Evolutionary conservation across 163 green algal genomes (phyloP), one percentile per base, ranked within the genome.

Genomic region (Chlorella variabilis): DNA sequence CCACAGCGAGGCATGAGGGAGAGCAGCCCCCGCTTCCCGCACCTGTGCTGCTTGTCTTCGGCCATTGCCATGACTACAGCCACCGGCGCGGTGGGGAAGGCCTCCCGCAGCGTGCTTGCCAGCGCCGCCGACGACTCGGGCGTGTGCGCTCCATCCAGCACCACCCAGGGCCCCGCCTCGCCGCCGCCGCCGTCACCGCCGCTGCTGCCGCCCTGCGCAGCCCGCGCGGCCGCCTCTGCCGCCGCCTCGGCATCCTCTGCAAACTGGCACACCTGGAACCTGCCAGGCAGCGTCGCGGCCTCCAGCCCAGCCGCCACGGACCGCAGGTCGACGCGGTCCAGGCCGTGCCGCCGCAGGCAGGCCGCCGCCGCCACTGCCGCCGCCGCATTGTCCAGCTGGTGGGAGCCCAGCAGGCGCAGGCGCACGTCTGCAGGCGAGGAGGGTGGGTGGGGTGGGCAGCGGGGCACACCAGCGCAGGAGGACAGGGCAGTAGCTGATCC

Each of bases 101-200:
- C 79, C 1, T 67, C n/a, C 4, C 85, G 80, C 51, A 95, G 71
- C 25, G 91, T 91, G 20, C 71, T 48, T 0, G 85, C 86, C 62
- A 98, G 87, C 20, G 90, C 91, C 20, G 61, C 67, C 0, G 91
- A 91, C 4, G 93, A 96, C 31, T 93, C 90, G 0, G 79, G 76
- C 0, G 94, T 98, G 88, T 98, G 95, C 0, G 94, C 94, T 0
- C 91, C 94, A 83, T 98, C 95, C 62, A 98, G 78, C 68, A 98
- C 89, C 25, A 96, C 48, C 80, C 75, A n/a, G 3, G 56, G 49
- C 49, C 56, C 77, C 21, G 20, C 58, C 29, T 62, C 27, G 11
- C 15, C 29, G 18, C 25, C 56, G 23, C 27, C 15, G 68, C 29
- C 41, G 54, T 11, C 29, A 13, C 25, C 56, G 23, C 27, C 15